Conservation (phyloP, 2,329 filamentous ascomycete genomes). For the Phaeosphaeria sp. region DNA sequence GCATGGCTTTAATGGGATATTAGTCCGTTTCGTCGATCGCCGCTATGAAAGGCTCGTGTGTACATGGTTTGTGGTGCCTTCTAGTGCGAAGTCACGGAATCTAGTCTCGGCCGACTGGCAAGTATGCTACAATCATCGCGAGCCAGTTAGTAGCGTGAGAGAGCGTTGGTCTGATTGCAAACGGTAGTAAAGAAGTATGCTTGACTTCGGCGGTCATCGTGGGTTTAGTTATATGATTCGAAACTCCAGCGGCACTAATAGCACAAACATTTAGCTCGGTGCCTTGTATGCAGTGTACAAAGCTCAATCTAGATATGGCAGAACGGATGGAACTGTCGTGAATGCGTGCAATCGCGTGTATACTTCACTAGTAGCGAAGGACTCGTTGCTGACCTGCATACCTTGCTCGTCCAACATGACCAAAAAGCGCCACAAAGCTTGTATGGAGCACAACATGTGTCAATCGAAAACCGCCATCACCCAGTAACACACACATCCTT, state of each 20-base stretch:
- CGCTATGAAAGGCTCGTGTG: neutral
- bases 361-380: neutral
- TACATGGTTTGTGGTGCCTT: neutral
- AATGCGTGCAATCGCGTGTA: neutral
- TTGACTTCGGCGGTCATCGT: neutral
- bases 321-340: neutral
- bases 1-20: neutral
- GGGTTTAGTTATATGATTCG: neutral
- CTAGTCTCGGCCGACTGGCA: neutral
- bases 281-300: neutral
- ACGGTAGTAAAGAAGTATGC: neutral
- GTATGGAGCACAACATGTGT: constrained; percentile 30
- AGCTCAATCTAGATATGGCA: neutral
- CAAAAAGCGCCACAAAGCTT: constrained; percentile 46
- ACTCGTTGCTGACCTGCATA: constrained; percentile 8
- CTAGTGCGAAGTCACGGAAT: neutral
- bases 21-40: neutral
- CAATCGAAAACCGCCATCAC: constrained; percentile 22
- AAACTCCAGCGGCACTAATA: too few relatives aligned
- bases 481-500: neutral
- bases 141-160: neutral
- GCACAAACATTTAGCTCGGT: neutral
- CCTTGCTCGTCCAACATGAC: constrained; percentile 16
- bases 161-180: neutral
- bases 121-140: neutral